Percentiles rank a stretch among this genome's conserved stretches.
phyloP scores from a whole-genome alignment of 306 rosid species.

The Casuarina cunninghamiana region DNA sequence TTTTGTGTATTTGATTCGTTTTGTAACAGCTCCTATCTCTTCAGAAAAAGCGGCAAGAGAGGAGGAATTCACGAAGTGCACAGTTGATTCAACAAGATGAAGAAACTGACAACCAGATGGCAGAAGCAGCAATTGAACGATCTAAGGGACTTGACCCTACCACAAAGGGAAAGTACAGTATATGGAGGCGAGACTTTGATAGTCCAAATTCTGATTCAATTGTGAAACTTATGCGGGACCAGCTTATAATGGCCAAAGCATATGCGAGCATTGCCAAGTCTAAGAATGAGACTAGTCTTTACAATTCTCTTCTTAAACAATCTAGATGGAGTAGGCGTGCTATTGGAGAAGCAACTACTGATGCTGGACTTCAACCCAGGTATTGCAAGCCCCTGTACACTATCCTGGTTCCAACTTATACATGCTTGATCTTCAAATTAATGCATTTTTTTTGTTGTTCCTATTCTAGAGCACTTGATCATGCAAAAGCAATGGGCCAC shows the following conservation, averaged over 20 bases:
- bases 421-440: constrained; percentile 29
- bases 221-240: constrained; percentile 93
- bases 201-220: constrained; percentile 87
- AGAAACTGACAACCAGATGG: constrained; percentile 62
- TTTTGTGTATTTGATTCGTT: constrained; percentile 19
- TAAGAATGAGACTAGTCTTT: constrained; percentile 60
- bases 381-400: constrained; percentile 34
- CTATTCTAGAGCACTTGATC: constrained; percentile 73
- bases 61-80: constrained; percentile 68
- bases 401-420: constrained; percentile 25
- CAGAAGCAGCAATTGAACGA: constrained; percentile 69
- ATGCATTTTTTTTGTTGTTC: constrained; percentile 35
- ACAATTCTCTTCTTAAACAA: constrained; percentile 59
- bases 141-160: constrained; percentile 60
- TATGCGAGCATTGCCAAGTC: constrained; percentile 84
- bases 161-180: constrained; percentile 76
- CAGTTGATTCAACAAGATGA: constrained; percentile 60
- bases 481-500: constrained; percentile 92
- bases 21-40: constrained; percentile 31
- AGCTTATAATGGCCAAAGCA: constrained; percentile 91
- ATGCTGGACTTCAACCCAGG: constrained; percentile 88
- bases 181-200: constrained; percentile 93
- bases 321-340: constrained; percentile 65
- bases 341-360: constrained; percentile 78
- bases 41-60: constrained; percentile 77